Percentiles rank a stretch among this genome's conserved stretches.
phyloP scores from a whole-genome alignment of 306 rosid genomes.

The Neltuma alba region DNA sequence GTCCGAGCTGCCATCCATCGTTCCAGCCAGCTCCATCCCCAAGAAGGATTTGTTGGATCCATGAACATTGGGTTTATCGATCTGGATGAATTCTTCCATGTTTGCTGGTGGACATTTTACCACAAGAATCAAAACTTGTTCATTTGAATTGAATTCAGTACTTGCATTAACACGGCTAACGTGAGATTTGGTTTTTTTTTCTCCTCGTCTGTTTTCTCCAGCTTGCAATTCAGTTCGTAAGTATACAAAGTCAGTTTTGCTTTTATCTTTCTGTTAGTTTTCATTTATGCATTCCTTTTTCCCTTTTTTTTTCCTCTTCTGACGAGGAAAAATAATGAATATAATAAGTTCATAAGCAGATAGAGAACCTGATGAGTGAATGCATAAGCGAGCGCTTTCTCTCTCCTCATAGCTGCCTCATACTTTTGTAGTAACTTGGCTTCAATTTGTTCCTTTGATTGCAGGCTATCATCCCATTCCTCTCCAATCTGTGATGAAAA shows the following conservation, averaged over 20 bases:
- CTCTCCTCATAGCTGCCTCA: constrained; percentile 93
- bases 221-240: too few species aligned
- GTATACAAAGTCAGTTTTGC: neutral
- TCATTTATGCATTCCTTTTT: constrained; percentile 17
- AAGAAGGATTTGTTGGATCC: constrained; percentile 93
- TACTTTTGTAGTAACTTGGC: constrained; percentile 81
- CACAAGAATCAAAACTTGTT: constrained; percentile 28
- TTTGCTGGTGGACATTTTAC: constrained; percentile 58
- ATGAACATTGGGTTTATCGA: constrained; percentile 85
- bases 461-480: constrained; percentile 97
- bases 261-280: neutral
- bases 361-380: constrained; percentile 90
- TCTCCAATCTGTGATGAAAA: constrained; percentile 74
- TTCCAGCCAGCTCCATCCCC: constrained; percentile 99
- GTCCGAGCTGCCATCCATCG: constrained; percentile 95
- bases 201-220: too few species aligned
- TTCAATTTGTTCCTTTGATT: constrained; percentile 95
- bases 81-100: constrained; percentile 70
- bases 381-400: constrained; percentile 95
- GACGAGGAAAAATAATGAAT: neutral
- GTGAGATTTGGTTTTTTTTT: too few species aligned
- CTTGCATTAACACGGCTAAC: constrained; percentile 16
- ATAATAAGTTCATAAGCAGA: constrained; percentile 31
- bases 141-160: constrained; percentile 14
- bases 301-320: neutral